Base-by-base conservation (phyloP, 2,329 filamentous ascomycete species). In the Neofusicoccum ribis region DNA sequence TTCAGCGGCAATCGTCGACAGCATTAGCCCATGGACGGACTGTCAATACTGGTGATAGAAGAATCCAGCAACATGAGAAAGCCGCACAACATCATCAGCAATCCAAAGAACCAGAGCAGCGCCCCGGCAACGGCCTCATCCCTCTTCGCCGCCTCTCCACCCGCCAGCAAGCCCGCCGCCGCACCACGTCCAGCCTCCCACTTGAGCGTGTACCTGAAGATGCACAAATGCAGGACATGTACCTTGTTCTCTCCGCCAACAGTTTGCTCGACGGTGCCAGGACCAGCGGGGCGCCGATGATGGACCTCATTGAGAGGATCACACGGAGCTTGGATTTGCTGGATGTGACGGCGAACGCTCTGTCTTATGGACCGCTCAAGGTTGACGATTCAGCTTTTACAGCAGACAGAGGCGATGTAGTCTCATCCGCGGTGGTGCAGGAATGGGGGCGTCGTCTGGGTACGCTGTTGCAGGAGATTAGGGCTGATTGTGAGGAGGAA, bases 131-230 rank as follows among this genome's bases (percentile, higher is more conserved):
- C n/a, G 44, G 41, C 9, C 37, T 47, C 20, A 20, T 43, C 3
- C n/a, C 52, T 8, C 12, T 39, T 4, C 36, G 36, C 34, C 68
- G 36, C 8, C 69, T 67, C 34, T 27, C 20, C n/a, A 63, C 68
- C 39, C 68, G 71, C 15, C 71, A 59, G 27, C 23, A 70, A n/a
- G n/a, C 43, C 20, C 68, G 69, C 9, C 68, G 65, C 17, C 69
- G 68, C 49, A 69, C 69, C 1, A 79, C 79, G 0, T 76, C 74
- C 1, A 71, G 66, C 9, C 70, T 81, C 0, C 76, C 78, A 0
- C 74, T 82, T 5, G 78, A 82, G 65, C 73, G 72, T 7, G 72
- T 72, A 4, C 78, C 78, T 1, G 59, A 65, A 4, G 72, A 71
- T 8, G 68, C 65, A 37, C 68, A 68, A 2, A 70, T 69, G n/a